phyloP scores from a whole-genome alignment of 2,329 filamentous ascomycete genomes.

The Colletotrichum eleusines region DNA sequence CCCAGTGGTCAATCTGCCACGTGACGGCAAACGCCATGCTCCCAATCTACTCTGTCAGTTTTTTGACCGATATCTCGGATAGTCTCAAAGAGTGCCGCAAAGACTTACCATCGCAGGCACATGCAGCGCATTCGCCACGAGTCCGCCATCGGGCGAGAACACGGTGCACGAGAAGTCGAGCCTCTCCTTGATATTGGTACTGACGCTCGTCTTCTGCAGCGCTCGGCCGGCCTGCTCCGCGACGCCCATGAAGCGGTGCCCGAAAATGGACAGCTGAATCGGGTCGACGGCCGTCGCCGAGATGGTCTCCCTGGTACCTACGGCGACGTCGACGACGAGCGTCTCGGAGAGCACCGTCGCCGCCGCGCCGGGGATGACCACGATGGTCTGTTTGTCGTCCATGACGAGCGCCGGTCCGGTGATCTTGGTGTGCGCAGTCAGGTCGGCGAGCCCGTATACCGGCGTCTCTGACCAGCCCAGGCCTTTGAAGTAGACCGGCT shows the following conservation, averaged over 20 bases:
- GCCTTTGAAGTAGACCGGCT: constrained; percentile 42
- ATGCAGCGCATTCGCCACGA: constrained; percentile 82
- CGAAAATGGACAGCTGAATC: constrained; percentile 82
- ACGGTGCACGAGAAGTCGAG: constrained; percentile 86
- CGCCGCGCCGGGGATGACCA: constrained; percentile 72
- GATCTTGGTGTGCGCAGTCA: constrained; percentile 70
- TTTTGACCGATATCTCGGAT: fast-evolving
- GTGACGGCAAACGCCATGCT: constrained; percentile 84
- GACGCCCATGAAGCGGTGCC: constrained; percentile 85
- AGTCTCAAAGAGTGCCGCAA: neutral
- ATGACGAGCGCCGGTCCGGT: constrained; percentile 76
- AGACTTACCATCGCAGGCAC: constrained; percentile 71
- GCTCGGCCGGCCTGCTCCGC: constrained; percentile 87
- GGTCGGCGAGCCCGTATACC: constrained; percentile 75
- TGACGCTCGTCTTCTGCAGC: constrained; percentile 83
- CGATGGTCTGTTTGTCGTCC: constrained; percentile 77
- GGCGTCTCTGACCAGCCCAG: constrained; percentile 62
- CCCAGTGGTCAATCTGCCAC: constrained; percentile 73
- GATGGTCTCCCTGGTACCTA: constrained; percentile 34
- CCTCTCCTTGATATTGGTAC: constrained; percentile 84
- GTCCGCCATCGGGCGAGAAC: constrained; percentile 78
- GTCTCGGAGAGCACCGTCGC: constrained; percentile 57
- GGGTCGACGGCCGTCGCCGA: constrained; percentile 65
- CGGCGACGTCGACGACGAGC: constrained; percentile 57
- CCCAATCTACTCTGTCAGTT: constrained; percentile 60